Conservation (phyloP, 306 rosid genomes). For the Prunus armeniaca region DNA sequence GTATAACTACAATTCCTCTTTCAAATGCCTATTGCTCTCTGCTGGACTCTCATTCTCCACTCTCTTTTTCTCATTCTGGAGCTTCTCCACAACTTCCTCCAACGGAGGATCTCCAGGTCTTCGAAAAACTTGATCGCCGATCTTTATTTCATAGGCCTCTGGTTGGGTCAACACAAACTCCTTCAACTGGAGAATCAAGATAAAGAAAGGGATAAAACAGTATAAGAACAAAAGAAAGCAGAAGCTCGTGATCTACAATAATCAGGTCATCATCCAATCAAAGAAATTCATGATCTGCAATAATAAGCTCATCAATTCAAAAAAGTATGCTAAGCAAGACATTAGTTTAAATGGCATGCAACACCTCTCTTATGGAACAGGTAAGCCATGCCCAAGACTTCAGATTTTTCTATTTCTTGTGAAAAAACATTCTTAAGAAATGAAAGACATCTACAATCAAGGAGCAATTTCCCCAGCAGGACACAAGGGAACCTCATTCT, state of each 20-base stretch:
- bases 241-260: not conserved
- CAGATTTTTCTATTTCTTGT: not conserved
- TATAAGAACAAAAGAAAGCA: not conserved
- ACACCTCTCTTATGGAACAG: not conserved
- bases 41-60: constrained; percentile 27
- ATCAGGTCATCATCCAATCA: not conserved
- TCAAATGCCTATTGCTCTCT: constrained; percentile 27
- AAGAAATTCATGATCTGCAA: not conserved
- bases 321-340: no score
- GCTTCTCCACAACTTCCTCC: constrained; percentile 57
- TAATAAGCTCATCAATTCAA: no score
- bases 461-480: not conserved
- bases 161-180: constrained; percentile 70
- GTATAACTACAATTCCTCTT: constrained; percentile 58
- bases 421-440: not conserved
- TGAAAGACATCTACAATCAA: not conserved
- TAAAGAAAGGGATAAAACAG: not conserved
- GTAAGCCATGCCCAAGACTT: not conserved
- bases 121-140: constrained; percentile 73
- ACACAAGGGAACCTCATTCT: not conserved
- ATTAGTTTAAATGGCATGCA: not conserved
- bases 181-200: constrained; percentile 53
- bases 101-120: constrained; percentile 89
- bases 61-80: constrained; percentile 37
- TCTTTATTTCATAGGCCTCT: constrained; percentile 82